Percentiles rank a stretch among this genome's conserved stretches.
These are phyloP conservation scores for Globisporangium paddicum DNA, from an alignment of 352 stramenopile genomes.

Conservation along the genomic window DNA sequence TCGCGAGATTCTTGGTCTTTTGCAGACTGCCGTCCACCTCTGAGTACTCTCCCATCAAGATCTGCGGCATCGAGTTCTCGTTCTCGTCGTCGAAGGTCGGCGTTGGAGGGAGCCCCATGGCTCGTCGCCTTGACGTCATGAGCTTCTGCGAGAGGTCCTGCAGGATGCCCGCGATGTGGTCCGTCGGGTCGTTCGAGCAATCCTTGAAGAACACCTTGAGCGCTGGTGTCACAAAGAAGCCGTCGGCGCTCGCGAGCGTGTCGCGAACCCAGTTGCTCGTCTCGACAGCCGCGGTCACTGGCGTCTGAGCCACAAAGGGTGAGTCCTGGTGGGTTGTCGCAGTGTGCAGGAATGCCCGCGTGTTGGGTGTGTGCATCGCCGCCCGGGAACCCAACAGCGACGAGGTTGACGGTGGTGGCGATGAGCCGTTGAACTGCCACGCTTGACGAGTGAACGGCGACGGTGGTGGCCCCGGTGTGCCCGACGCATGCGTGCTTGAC, in stretches of 20 bases:
- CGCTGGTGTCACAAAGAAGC: constrained; percentile 33
- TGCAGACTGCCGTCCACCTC: constrained; percentile 76
- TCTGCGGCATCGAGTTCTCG: constrained; percentile 2
- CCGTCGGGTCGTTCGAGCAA: constrained; percentile 47
- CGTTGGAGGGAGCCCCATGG: background rate
- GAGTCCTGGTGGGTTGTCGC: constrained; percentile 31
- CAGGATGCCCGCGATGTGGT: constrained; percentile 47
- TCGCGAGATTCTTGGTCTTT: constrained; percentile 56
- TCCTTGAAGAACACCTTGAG: constrained; percentile 59
- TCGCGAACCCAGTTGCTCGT: constrained; percentile 82
- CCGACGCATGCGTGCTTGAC: background rate
- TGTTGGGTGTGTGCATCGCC: constrained; percentile 27
- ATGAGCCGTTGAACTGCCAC: constrained; percentile 73
- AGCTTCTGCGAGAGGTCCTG: constrained; percentile 46
- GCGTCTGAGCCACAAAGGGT: constrained; percentile 51
- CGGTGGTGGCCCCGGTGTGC: constrained; percentile 16
- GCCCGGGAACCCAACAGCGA: constrained; percentile 13
- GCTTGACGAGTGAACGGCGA: constrained; percentile 47
- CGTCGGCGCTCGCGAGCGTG: constrained; percentile 26
- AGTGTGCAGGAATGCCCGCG: constrained; percentile 18
- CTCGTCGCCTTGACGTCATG: constrained; percentile 30
- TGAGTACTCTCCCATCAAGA: constrained; percentile 19
- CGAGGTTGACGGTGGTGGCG: constrained; percentile 25
- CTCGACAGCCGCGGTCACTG: constrained; percentile 74
- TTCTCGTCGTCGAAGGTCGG: constrained; percentile 8